A percentile compares a stretch with the other conserved stretches of the same genome.
phyloP scores from a whole-genome alignment of 2,329 filamentous ascomycete genomes.

The Ceratocystis destructans region DNA sequence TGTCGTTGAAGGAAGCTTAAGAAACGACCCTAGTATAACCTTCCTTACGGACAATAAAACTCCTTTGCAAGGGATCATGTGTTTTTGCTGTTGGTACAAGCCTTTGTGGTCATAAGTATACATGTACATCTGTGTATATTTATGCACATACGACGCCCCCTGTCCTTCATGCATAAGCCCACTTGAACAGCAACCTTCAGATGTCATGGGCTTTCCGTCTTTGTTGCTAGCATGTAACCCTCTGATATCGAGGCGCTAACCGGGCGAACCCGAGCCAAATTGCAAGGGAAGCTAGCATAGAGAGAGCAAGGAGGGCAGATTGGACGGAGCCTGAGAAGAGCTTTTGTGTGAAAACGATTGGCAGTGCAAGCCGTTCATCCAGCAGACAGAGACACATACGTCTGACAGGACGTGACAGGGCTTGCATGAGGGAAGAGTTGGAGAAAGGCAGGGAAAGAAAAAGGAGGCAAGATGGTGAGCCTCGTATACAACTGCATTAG shows the following conservation, averaged over 20 bases:
- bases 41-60: background rate
- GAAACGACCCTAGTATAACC: background rate
- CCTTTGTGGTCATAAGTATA: background rate
- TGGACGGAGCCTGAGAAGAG: background rate
- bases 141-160: background rate
- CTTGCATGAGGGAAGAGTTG: background rate
- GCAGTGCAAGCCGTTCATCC: background rate
- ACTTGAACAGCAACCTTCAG: background rate
- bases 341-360: background rate
- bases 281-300: no score
- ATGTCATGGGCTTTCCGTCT: no score
- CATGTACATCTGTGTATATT: background rate
- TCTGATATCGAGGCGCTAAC: no score
- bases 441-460: background rate
- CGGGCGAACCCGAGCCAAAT: no score
- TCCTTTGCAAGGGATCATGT: background rate
- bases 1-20: background rate
- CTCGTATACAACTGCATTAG: background rate
- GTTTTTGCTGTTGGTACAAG: background rate
- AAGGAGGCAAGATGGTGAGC: background rate
- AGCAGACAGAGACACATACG: background rate
- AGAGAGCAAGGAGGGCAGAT: no score
- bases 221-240: no score
- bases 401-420: background rate
- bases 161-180: background rate